Conservation (phyloP, 345 rosid species). For the Gynandropsis gynandra region DNA sequence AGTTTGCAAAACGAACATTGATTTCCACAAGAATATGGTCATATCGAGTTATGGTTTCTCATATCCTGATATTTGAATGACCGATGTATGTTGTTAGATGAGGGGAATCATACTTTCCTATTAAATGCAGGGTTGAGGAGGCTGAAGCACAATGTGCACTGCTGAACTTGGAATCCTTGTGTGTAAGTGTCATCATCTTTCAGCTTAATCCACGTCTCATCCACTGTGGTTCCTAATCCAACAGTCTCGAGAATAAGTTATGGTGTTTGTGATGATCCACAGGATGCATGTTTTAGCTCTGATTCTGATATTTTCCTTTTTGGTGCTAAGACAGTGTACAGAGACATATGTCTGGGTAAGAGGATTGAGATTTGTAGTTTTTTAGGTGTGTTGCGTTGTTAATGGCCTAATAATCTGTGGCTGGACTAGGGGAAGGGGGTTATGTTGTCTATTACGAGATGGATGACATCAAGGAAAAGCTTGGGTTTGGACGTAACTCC, state of each 20-base stretch:
- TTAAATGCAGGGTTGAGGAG: conserved; percentile 65
- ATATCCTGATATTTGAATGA: neutral
- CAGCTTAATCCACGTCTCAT: conserved; percentile 10
- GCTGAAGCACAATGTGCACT: conserved; percentile 95
- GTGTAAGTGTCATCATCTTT: conserved; percentile 48
- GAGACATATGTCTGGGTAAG: conserved; percentile 85
- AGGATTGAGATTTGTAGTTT: conserved; percentile 13
- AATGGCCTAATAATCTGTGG: conserved; percentile 20
- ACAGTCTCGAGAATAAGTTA: neutral
- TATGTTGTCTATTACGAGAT: conserved; percentile 83
- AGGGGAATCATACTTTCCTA: neutral
- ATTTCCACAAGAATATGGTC: neutral
- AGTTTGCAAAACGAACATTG: neutral
- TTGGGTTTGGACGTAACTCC: conserved; percentile 88
- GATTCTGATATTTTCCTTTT: conserved; percentile 94
- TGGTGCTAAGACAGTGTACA: conserved; percentile 86
- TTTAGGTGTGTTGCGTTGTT: neutral
- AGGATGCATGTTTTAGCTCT: conserved; percentile 93
- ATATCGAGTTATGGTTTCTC: neutral
- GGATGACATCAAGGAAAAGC: conserved; percentile 70
- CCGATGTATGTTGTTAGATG: neutral
- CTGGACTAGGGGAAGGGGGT: conserved; percentile 74
- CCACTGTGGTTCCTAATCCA: conserved; percentile 5
- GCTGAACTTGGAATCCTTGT: conserved; percentile 66
- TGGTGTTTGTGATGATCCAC: conserved; percentile 19